phyloP scores from a whole-genome alignment of 257 asterid species.

The Plectranthus barbatus region DNA sequence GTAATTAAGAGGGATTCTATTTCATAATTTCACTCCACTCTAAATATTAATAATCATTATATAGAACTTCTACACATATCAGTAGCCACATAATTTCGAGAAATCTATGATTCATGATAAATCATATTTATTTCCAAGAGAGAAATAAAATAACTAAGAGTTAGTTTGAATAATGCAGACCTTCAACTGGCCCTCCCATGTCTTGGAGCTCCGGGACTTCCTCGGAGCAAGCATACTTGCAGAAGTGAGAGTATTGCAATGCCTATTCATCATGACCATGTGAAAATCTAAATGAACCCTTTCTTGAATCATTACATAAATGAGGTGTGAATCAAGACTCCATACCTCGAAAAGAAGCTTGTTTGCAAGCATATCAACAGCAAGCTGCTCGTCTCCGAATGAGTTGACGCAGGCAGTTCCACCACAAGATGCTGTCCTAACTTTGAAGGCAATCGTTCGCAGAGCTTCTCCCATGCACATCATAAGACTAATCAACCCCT shows the following conservation, averaged over 20 bases:
- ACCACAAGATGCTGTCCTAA: conserved; percentile 97
- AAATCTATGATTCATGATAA: too few relatives aligned
- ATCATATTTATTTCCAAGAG: too few relatives aligned
- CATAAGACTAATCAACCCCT: conserved; percentile 76
- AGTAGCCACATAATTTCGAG: too few relatives aligned
- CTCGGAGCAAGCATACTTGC: conserved; percentile 99
- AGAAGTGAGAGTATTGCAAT: conserved; percentile 82
- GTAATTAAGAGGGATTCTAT: too few relatives aligned
- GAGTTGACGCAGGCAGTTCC: conserved; percentile 96
- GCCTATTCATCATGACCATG: conserved; percentile 42
- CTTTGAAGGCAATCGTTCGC: conserved; percentile 86
- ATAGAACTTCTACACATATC: too few relatives aligned
- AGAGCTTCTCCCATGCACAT: conserved; percentile 95
- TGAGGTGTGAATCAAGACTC: too few relatives aligned
- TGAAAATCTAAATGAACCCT: not conserved
- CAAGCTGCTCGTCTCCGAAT: conserved; percentile 96
- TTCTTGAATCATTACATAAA: not conserved
- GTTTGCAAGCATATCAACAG: conserved; percentile 90
- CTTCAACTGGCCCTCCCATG: conserved; percentile 96
- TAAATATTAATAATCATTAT: too few relatives aligned
- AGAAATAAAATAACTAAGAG: not conserved
- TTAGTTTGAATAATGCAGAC: conserved; percentile 17
- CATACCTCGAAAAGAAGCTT: conserved; percentile 94
- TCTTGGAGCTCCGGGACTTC: conserved; percentile 98
- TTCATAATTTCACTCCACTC: too few relatives aligned